Percentiles rank a stretch among this genome's conserved stretches.
Conservation (phyloP, 2,329 filamentous ascomycete genomes). For the Thielaviopsis populi region DNA sequence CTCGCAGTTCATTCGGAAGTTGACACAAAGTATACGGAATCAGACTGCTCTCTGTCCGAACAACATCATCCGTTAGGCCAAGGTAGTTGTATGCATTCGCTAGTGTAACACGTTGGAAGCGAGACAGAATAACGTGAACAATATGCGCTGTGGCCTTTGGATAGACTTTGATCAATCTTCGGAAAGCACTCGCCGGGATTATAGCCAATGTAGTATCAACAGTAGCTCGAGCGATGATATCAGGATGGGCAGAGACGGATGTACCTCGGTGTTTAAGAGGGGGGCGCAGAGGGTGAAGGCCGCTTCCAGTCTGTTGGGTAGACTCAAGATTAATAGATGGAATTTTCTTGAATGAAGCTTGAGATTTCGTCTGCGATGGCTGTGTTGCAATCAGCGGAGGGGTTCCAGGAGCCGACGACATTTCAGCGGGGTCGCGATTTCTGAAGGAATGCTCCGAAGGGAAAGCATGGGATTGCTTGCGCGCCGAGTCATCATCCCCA, state of each 20-base stretch:
- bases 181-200: conserved; percentile 91
- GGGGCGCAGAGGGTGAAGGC: not conserved
- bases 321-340: conserved; percentile 16
- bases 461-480: conserved; percentile 4
- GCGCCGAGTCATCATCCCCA: conserved; percentile 40
- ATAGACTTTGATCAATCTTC: conserved; percentile 80
- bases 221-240: conserved; percentile 90
- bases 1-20: conserved; percentile 77
- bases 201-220: conserved; percentile 97
- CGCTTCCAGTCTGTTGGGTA: not conserved
- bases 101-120: conserved; percentile 85
- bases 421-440: not conserved
- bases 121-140: conserved; percentile 89
- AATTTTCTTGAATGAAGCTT: conserved; percentile 15
- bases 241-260: conserved; percentile 75
- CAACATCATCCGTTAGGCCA: conserved; percentile 76
- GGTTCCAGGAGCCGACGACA: conserved; percentile 13
- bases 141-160: conserved; percentile 95
- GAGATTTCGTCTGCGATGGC: not conserved
- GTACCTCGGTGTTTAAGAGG: conserved; percentile 25
- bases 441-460: not conserved
- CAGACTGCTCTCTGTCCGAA: conserved; percentile 88
- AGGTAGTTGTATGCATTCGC: conserved; percentile 91
- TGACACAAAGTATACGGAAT: conserved; percentile 84
- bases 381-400: conserved; percentile 7